Conservation (phyloP, 345 rosid species). For the Salix udensis region DNA sequence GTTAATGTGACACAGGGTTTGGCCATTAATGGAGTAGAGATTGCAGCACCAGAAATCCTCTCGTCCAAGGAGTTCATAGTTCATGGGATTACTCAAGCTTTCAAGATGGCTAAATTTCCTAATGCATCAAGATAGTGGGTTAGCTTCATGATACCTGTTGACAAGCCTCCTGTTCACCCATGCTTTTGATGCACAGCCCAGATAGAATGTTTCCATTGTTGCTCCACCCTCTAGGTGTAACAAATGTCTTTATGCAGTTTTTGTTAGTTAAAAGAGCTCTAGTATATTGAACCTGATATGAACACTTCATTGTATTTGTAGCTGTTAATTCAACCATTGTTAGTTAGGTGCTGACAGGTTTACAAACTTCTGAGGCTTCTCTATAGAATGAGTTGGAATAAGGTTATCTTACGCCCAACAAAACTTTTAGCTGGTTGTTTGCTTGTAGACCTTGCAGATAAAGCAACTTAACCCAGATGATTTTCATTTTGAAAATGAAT, state of each 20-base stretch:
- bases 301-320: background rate
- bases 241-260: background rate
- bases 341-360: background rate
- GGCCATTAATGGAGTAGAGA: constrained; percentile 45
- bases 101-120: constrained; percentile 28
- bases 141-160: background rate
- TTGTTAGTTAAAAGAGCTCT: background rate
- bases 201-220: background rate
- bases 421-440: background rate
- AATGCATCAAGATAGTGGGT: background rate
- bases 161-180: background rate
- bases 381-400: too few relatives aligned
- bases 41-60: constrained; percentile 51
- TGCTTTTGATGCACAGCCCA: background rate
- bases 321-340: background rate
- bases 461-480: background rate
- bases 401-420: background rate
- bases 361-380: too few relatives aligned
- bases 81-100: constrained; percentile 56
- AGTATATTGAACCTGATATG: background rate
- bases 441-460: background rate
- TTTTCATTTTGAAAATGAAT: background rate
- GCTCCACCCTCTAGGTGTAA: background rate
- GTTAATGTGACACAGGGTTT: constrained; percentile 23
- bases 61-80: constrained; percentile 43